Conservation (phyloP, 495 filamentous ascomycete genomes). For the Aspergillus homomorphus region DNA sequence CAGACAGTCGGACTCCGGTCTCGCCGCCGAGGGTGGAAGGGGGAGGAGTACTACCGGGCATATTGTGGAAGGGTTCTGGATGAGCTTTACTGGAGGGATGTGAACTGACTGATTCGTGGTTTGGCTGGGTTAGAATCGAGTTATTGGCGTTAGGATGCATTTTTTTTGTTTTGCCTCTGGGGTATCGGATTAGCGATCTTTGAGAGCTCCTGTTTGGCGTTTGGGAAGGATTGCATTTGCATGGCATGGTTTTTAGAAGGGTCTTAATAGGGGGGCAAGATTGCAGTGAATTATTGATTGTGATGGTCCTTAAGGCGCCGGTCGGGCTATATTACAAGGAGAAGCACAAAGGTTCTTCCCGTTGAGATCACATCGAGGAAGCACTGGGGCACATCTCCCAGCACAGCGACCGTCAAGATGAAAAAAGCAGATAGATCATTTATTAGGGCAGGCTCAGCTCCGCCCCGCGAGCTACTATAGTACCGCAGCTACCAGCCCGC, state of each 20-base stretch:
- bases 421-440: too few relatives aligned
- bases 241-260: background rate
- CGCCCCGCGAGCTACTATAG: too few relatives aligned
- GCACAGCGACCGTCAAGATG: too few relatives aligned
- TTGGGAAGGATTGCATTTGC: background rate
- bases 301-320: background rate
- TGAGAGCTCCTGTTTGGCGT: background rate
- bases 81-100: constrained; percentile 28
- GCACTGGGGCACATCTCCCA: too few relatives aligned
- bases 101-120: constrained; percentile 1
- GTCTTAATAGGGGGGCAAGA: too few relatives aligned
- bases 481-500: too few relatives aligned
- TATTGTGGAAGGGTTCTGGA: constrained; percentile 33
- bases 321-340: too few relatives aligned
- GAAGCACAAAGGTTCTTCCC: too few relatives aligned
- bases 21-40: constrained; percentile 35
- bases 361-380: too few relatives aligned
- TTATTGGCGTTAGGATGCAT: background rate
- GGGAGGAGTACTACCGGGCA: constrained; percentile 33
- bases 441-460: too few relatives aligned
- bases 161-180: background rate
- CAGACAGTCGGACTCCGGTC: constrained; percentile 33
- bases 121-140: background rate
- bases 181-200: background rate
- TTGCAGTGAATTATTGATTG: background rate